These are phyloP conservation scores for Cryptosporidium muris DNA, from an alignment of 169 alveolate genomes.

Conservation along the genomic window DNA sequence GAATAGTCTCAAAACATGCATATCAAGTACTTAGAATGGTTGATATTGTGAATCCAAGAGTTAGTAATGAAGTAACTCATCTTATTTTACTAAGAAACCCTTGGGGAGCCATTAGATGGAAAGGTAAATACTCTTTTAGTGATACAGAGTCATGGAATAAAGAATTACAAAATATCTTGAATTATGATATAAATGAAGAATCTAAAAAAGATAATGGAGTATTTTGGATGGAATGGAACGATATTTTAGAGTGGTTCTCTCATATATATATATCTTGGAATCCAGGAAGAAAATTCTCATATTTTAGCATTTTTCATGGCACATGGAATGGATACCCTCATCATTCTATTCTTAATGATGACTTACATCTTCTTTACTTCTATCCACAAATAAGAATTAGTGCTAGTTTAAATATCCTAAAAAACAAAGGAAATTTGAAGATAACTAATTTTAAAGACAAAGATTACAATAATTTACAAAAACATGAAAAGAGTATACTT, in stretches of 20 bases:
- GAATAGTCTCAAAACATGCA: conserved; percentile 88
- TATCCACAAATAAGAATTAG: conserved; percentile 80
- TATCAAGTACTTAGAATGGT: conserved; percentile 81
- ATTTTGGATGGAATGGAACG: conserved; percentile 90
- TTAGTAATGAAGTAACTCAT: conserved; percentile 20
- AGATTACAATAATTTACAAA: background rate
- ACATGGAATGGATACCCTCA: conserved; percentile 74
- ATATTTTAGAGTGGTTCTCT: conserved; percentile 85
- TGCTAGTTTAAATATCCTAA: background rate
- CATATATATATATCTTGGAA: conserved; percentile 89
- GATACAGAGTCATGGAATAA: conserved; percentile 78
- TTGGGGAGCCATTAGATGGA: conserved; percentile 92
- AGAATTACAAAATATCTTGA: conserved; percentile 71
- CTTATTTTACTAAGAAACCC: conserved; percentile 89
- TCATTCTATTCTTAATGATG: conserved; percentile 81
- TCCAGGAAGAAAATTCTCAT: conserved; percentile 55
- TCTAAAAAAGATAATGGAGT: conserved; percentile 80
- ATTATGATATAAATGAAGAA: conserved; percentile 51
- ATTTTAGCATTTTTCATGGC: conserved; percentile 73
- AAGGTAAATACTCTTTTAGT: conserved; percentile 81
- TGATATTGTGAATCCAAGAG: conserved; percentile 74
- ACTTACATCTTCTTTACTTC: conserved; percentile 82
- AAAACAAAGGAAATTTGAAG: background rate
- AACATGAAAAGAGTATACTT: background rate
- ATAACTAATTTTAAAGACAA: background rate